Base-by-base conservation (phyloP, 1,284 basidiomycete species). In the Ustilago hordei region DNA sequence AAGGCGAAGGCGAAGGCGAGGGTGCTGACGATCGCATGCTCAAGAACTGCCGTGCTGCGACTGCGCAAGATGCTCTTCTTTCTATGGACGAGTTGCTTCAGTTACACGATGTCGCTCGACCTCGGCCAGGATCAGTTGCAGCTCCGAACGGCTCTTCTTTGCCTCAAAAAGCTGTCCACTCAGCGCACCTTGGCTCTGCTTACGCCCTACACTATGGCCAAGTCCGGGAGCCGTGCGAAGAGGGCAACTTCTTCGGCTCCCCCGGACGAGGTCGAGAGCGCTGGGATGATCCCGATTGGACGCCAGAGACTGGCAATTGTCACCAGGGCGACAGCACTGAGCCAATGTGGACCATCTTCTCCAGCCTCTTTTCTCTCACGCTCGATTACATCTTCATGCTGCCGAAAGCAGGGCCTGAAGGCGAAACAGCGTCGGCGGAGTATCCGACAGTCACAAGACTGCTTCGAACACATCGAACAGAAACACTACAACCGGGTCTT, bases 381-480 rank as follows among this genome's bases (percentile, higher is more conserved):
- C 80, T 86, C 19, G 81, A 97, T 87, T 97, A 98, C 84, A 92
- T 97, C 60, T 94, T 96, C 82, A 76, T 89, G 39, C 72, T 88
- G 3, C 88, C 88, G 8, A 77, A 58, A 50, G 32, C 17, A 8
- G 52, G 41, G 9, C 31, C 53, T 19, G 13, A 19, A 17, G 53
- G 8, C 2, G 47, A 38, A 12, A 36, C 31, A 15, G 52, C 28
- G 6, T 34, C 50, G 17, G 63, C 23, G 34, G 11, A 34, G 8
- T 84, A 77, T 55, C 88, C 89, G 3, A 82, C 85, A 28, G 88
- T 95, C 5, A 87, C 88, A 4, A 89, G 90, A 23, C 87, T 95
- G 13, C 89, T 94, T 19, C 86, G 89, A 39, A 91, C 93, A 9
- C 92, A 91, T 69, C 84, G 81, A 19, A 89, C 89, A n/a, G 87